phyloP scores from a whole-genome alignment of 129 eudicot genomes.

The Lactuca saligna region DNA sequence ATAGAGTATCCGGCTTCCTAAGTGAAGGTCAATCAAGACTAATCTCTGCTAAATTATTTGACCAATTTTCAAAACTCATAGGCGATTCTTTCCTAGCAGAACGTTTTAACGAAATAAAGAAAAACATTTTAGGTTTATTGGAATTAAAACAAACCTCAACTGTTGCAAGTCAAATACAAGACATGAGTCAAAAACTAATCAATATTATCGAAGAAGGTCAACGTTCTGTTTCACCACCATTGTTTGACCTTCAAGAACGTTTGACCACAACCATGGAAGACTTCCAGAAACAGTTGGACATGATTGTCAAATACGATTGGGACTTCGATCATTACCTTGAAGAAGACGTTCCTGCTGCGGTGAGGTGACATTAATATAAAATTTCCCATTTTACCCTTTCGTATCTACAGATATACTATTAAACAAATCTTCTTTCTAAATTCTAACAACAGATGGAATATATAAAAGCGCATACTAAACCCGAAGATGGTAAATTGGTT shows the following conservation, averaged over 20 bases:
- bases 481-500: conserved; percentile 76
- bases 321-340: conserved; percentile 95
- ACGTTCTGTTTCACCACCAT: conserved; percentile 75
- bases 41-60: conserved; percentile 71
- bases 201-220: conserved; percentile 78
- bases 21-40: conserved; percentile 74
- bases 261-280: conserved; percentile 70
- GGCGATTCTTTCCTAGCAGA: conserved; percentile 66
- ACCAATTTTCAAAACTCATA: conserved; percentile 62
- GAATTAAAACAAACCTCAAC: conserved; percentile 67
- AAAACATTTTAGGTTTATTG: conserved; percentile 51
- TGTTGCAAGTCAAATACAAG: conserved; percentile 65
- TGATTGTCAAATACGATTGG: conserved; percentile 88
- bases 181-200: conserved; percentile 71
- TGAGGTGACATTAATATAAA: conserved; percentile 66
- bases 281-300: conserved; percentile 84
- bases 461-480: conserved; percentile 64
- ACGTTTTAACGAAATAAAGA: conserved; percentile 63
- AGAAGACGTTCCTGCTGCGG: conserved; percentile 98
- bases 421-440: background rate
- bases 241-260: conserved; percentile 78
- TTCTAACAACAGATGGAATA: conserved; percentile 62
- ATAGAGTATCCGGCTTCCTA: conserved; percentile 84
- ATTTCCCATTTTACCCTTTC: conserved; percentile 27
- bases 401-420: background rate